Conservation (phyloP, 2,329 filamentous ascomycete genomes). For the Geoglossum cookeanum region DNA sequence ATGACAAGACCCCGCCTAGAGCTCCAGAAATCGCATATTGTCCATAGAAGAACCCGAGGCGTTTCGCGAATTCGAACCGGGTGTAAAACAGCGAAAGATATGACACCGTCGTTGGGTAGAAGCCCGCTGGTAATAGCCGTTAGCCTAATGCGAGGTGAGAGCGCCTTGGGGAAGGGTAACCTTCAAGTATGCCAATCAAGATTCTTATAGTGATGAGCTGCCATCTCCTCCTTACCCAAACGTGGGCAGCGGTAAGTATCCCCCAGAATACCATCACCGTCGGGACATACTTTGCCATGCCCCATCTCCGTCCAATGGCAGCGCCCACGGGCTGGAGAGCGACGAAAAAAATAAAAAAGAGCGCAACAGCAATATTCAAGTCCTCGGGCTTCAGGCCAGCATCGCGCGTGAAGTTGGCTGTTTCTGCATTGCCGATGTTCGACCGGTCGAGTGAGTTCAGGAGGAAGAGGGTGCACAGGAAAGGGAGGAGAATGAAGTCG, state of each 20-base stretch:
- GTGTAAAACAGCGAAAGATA: conserved; percentile 40
- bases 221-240: conserved; percentile 27
- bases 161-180: not conserved
- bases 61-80: conserved; percentile 34
- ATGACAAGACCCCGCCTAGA: conserved; percentile 32
- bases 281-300: conserved; percentile 36
- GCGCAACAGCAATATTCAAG: conserved; percentile 35
- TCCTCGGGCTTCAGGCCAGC: conserved; percentile 32
- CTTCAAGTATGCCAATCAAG: conserved; percentile 28
- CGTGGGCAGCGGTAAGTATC: conserved; percentile 27
- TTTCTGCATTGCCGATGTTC: conserved; percentile 4
- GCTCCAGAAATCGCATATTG: conserved; percentile 37
- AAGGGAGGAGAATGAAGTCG: conserved; percentile 20
- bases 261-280: conserved; percentile 36
- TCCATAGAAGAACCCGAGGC: conserved; percentile 36
- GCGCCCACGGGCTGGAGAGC: conserved; percentile 35
- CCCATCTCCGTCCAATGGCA: conserved; percentile 20
- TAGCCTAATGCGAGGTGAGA: not conserved
- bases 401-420: conserved; percentile 30
- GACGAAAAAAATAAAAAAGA: conserved; percentile 41
- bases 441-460: conserved; percentile 3
- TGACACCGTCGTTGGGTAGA: conserved; percentile 39
- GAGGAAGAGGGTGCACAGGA: conserved; percentile 21
- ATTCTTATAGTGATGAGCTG: conserved; percentile 27
- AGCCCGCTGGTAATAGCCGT: conserved; percentile 23